These are phyloP conservation scores for Aspergillus baeticus DNA, from an alignment of 495 filamentous ascomycete genomes.

Conservation along the genomic window DNA sequence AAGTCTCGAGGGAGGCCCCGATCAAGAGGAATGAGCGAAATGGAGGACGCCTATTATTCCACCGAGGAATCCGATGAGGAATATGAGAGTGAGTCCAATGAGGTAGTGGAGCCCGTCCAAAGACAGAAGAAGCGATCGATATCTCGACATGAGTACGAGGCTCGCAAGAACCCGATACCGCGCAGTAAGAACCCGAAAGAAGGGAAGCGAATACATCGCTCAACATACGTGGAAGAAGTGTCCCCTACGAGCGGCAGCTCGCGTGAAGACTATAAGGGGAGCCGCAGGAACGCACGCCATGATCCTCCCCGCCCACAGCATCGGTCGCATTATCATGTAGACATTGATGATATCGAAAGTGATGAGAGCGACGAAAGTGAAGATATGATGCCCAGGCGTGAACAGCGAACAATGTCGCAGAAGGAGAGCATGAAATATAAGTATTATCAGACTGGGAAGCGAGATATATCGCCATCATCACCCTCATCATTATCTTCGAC, in stretches of 20 bases:
- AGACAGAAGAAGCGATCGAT: slow-evolving; percentile 9
- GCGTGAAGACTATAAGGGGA: background rate
- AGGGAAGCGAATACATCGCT: background rate
- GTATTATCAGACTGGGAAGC: background rate
- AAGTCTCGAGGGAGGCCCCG: slow-evolving; percentile 14
- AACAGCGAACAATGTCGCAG: slow-evolving; percentile 1
- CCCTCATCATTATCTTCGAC: slow-evolving; percentile 12
- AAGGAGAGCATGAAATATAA: slow-evolving; percentile 5
- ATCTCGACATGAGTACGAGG: slow-evolving; percentile 3
- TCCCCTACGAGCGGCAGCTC: background rate
- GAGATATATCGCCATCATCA: slow-evolving; percentile 9
- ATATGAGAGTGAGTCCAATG: slow-evolving; percentile 25
- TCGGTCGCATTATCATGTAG: slow-evolving; percentile 5
- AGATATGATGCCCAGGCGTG: background rate
- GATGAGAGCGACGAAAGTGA: slow-evolving; percentile 13
- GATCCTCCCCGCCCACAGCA: background rate
- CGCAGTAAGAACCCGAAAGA: slow-evolving; percentile 10
- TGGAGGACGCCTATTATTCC: slow-evolving; percentile 33
- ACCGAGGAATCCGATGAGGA: slow-evolving; percentile 16
- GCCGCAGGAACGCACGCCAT: slow-evolving; percentile 4
- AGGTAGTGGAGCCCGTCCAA: slow-evolving; percentile 24
- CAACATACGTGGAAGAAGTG: slow-evolving; percentile 1
- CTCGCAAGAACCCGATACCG: background rate
- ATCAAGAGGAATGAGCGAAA: slow-evolving; percentile 13
- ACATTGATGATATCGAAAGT: slow-evolving; percentile 9